phyloP scores from a whole-genome alignment of 1,284 basidiomycete genomes.

The Apiotrichum laibachii region DNA sequence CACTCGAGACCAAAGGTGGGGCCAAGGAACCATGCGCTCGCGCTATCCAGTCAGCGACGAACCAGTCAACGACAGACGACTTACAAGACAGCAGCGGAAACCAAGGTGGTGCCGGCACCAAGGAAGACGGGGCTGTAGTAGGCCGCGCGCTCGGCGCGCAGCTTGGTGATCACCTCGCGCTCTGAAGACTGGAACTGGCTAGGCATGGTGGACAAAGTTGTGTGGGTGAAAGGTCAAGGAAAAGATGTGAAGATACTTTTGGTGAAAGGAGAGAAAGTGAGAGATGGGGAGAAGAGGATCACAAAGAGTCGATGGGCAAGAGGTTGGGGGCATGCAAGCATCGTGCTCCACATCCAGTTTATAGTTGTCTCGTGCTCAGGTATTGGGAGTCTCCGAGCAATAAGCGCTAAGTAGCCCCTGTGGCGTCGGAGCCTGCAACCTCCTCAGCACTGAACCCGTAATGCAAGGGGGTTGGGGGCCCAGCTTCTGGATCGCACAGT shows the following conservation, averaged over 20 bases:
- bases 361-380: no score
- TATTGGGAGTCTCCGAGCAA: no score
- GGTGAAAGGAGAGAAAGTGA: neutral
- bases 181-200: neutral
- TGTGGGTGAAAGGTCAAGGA: neutral
- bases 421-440: no score
- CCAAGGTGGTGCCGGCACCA: slow-evolving; percentile 3
- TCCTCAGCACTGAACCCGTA: no score
- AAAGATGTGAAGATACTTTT: neutral
- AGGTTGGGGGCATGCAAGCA: no score
- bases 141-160: neutral
- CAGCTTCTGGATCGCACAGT: no score
- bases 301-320: neutral
- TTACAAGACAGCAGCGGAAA: neutral
- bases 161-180: neutral
- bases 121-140: neutral
- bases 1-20: neutral
- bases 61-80: neutral
- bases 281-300: neutral
- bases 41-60: neutral
- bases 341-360: no score
- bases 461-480: no score
- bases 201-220: neutral
- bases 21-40: neutral
- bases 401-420: no score